Evolutionary conservation across 805 yeast genomes (phyloP), one percentile per base, ranked within the genome.

Genomic region (Maudiozyma pseudohumilis): DNA sequence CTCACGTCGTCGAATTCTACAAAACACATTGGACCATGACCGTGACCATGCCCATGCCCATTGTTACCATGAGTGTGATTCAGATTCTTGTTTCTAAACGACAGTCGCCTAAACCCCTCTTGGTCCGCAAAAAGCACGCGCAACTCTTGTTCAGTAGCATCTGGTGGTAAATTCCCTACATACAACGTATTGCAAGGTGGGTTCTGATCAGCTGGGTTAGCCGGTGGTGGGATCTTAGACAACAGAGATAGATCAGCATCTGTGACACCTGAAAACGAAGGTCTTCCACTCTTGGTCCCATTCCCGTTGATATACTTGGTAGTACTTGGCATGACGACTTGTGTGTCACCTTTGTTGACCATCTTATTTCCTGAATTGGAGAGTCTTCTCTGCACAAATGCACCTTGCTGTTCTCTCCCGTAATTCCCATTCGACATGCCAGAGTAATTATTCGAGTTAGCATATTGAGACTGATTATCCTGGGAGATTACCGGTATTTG

Each of bases 181-280:
- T 88, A 88, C 38, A 88, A 65, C 0, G 97, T 88, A 60, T 88
- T 88, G 63, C 97, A 88, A 6, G 97, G 97, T 3, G 96, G 96
- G 56, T 88, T 89, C 61, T 89, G 97, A 60, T 88, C 97, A 2
- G 96, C 96, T 3, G 96, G 97, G 52, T 88, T 88, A 1, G 95
- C 95, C 4, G 89, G 92, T 5, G 87, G 85, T 9, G 92, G 92
- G 17, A 81, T 85, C 44, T 84, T 64, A 0, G 88, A 83, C 34
- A 81, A 61, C 32, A 80, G 61, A 1, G 85, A 76, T 41, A 80
- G 64, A 53, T 81, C 88, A 65, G 70, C 62, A 39, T 63, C 66
- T 7, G 66, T 54, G 15, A 51, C 46, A 17, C 36, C 29, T 32
- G 41, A 22, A 44, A 36, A 21, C n/a, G n/a, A n/a, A n/a, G n/a